Percentiles rank a stretch among this genome's conserved stretches.
Conservation (phyloP, 306 rosid species). For the Prunus davidiana region DNA sequence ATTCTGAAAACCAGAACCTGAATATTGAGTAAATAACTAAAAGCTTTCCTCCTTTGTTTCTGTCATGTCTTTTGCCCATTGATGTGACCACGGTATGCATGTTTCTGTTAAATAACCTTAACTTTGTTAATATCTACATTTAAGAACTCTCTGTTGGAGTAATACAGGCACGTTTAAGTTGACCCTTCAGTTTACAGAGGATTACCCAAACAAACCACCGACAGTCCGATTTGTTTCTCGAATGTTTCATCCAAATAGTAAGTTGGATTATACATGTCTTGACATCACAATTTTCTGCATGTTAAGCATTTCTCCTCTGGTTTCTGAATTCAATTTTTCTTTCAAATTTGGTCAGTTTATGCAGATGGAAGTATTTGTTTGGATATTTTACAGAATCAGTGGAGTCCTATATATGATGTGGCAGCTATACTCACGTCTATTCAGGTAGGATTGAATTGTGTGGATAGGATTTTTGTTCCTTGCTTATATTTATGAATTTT, state of each 20-base stretch:
- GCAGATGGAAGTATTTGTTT: conserved; percentile 98
- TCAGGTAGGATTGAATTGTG: conserved; percentile 50
- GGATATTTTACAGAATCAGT: conserved; percentile 94
- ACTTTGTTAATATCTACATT: background rate
- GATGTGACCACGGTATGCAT: background rate
- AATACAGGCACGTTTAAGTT: conserved; percentile 82
- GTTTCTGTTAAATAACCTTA: background rate
- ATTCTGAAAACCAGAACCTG: background rate
- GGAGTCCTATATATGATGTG: conserved; percentile 98
- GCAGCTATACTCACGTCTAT: conserved; percentile 98
- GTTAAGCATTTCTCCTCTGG: background rate
- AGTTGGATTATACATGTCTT: conserved; percentile 28
- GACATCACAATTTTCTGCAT: background rate
- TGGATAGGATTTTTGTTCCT: background rate
- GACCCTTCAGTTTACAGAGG: conserved; percentile 83
- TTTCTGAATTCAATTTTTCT: background rate
- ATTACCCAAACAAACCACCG: conserved; percentile 93
- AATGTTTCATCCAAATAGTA: conserved; percentile 93
- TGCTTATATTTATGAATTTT: background rate
- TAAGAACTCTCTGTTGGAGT: background rate
- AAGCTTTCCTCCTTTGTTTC: background rate
- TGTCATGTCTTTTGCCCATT: background rate
- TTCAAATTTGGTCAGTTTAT: conserved; percentile 56
- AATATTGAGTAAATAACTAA: background rate
- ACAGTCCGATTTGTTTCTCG: conserved; percentile 87